Base-by-base conservation (phyloP, 2,329 filamentous ascomycete species). In the Arthrocladium fulminans region DNA sequence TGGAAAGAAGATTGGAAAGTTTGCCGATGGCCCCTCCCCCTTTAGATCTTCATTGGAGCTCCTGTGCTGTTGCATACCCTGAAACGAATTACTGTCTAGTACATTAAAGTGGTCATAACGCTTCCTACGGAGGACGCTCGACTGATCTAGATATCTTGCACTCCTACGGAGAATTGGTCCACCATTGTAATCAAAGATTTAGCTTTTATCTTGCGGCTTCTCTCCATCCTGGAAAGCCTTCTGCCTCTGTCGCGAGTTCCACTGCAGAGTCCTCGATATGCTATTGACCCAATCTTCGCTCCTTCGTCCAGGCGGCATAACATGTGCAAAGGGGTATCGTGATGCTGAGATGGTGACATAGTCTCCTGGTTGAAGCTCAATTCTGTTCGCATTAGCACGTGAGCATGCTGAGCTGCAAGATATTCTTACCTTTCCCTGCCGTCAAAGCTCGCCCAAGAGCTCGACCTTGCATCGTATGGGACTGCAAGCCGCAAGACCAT, bases 391-490 rank as follows among this genome's bases (percentile, higher is more conserved):
- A 23, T 56, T 40, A 57, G 47, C 25, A 24, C 8, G n/a, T 43
- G 30, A 48, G 7, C 23, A 19, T 5, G 10, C 38, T 19, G n/a
- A 45, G 13, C 9, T 13, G 9, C 20, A 10, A 5, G 13, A 34
- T 24, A 7, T 15, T 43, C 66, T 58, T 59, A 76, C 68, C 88
- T 80, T 71, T 96, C 88, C 52, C 88, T 79, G 1, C 92, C 92
- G 66, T 98, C 92, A 63, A 98, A 98, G 65, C 88, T 94, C n/a
- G 89, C 92, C 90, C 92, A 98, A 34, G 85, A 89, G 57, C 81
- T 84, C 3, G 88, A 88, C 43, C 92, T 76, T 7, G 89, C 87
- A 65, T 94, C 84, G 64, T 95, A 97, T 0, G 92, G 92, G n/a
- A 97, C 89, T 9, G 90, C 92, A 15, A 95, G 77, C 30, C 92